Evolutionary conservation across 495 filamentous ascomycete genomes (phyloP), one percentile per base, ranked within the genome.

Genomic region (Hyaloscypha variabilis): DNA sequence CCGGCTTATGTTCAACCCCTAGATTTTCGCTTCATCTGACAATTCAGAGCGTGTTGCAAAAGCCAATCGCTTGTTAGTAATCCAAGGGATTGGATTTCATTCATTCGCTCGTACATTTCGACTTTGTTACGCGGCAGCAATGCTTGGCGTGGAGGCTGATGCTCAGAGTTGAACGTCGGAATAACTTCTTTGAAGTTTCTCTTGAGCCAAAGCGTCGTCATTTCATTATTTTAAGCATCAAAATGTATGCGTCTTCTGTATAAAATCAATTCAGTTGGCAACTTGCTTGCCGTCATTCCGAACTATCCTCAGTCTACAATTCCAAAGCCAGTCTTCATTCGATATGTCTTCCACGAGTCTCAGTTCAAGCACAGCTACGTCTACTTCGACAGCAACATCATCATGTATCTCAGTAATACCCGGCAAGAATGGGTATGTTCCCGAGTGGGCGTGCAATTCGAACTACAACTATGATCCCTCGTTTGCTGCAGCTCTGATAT

Each of bases 381-480:
- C 64, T 14, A 65, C 64, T 13, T 6, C 64, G 11, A 51, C 64
- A 17, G 64, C 70, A 31, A 68, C 65, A 25, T 29, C 58, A 57
- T 62, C 67, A 17, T 72, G 70, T 39, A 63, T 72, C 60, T 60
- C 19, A 29, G 61, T 64, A 21, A 73, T 66, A 11, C 78, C 81
- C 3, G 79, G 73, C 28, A 76, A 74, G 53, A 75, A 81, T 67
- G 75, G 77, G 34, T 71, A 79, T 59, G 78, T 81, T 1, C 78
- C 78, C 6, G 39, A 71, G 21, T 63, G 69, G 34, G 72, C 78
- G 1, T 82, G 78, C 68, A 76, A 78, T 64, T 68, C 78, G 2
- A 72, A 77, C 52, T 83, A 79, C 69, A 75, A 75, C 61, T 80
- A 68, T 42, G 60, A 72, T 8, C 74, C 77, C 0, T 76, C 72